Conservation (phyloP, 345 rosid genomes). For the Leavenworthia alabamica region DNA sequence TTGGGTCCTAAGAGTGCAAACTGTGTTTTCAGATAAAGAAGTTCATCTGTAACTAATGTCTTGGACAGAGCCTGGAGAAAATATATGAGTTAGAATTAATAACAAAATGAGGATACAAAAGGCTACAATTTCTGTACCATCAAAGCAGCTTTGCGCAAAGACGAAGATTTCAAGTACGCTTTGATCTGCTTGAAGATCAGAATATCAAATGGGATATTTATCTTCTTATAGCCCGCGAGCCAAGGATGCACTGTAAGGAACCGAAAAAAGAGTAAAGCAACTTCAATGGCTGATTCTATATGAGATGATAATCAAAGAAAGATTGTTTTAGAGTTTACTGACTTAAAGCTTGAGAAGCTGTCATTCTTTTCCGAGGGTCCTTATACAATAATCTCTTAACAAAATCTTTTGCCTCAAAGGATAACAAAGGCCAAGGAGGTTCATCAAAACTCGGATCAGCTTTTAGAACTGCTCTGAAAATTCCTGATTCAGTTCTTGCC, state of each 20-base stretch:
- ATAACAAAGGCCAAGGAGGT: constrained; percentile 84
- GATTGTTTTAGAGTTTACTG: constrained; percentile 28
- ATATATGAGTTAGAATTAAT: not conserved
- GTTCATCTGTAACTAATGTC: constrained; percentile 62
- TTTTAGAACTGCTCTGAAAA: constrained; percentile 82
- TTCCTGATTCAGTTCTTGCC: constrained; percentile 96
- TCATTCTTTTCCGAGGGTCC: constrained; percentile 84
- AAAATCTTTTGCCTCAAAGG: constrained; percentile 83
- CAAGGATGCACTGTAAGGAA: constrained; percentile 82
- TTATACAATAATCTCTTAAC: constrained; percentile 70
- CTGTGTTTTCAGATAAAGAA: constrained; percentile 61
- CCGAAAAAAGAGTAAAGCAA: not conserved
- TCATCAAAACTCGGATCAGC: constrained; percentile 85
- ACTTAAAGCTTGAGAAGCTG: constrained; percentile 94
- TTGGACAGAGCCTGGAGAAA: constrained; percentile 71
- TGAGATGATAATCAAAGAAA: constrained; percentile 14
- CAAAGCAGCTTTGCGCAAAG: constrained; percentile 87
- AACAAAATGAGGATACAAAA: not conserved
- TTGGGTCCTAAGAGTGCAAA: constrained; percentile 69
- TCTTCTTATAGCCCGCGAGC: constrained; percentile 44
- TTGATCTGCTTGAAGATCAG: constrained; percentile 62
- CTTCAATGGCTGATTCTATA: not conserved
- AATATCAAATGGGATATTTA: constrained; percentile 72
- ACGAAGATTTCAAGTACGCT: constrained; percentile 74
- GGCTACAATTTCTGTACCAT: constrained; percentile 45